phyloP scores from a whole-genome alignment of 1,139 yeast species.

The Kodamaea sp. region DNA sequence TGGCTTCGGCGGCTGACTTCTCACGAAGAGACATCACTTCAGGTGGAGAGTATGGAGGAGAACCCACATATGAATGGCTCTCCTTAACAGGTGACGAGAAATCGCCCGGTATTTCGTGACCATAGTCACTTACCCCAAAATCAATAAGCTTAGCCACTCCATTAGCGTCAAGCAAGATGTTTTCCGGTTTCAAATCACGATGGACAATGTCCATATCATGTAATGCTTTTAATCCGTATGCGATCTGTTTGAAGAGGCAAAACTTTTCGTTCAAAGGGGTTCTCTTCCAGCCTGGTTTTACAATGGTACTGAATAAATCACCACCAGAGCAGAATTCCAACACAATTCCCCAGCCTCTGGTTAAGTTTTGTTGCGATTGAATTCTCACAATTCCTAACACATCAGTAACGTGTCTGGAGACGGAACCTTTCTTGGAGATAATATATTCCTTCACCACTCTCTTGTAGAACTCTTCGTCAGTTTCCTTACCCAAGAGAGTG shows the following conservation, averaged over 20 bases:
- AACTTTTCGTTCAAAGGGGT: constrained; percentile 49
- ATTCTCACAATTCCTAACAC: constrained; percentile 58
- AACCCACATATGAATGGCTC: constrained; percentile 61
- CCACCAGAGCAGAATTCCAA: constrained; percentile 64
- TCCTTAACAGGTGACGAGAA: constrained; percentile 46
- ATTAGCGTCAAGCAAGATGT: constrained; percentile 51
- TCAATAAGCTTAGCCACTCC: constrained; percentile 74
- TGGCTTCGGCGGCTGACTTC: constrained; percentile 34
- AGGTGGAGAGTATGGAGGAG: constrained; percentile 81
- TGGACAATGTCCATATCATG: constrained; percentile 63
- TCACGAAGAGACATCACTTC: constrained; percentile 62
- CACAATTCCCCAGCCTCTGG: constrained; percentile 77
- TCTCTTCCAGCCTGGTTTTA: constrained; percentile 51
- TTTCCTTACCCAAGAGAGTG: constrained; percentile 58
- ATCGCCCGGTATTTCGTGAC: constrained; percentile 58
- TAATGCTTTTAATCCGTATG: constrained; percentile 52
- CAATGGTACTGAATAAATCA: constrained; percentile 48
- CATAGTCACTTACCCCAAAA: constrained; percentile 72
- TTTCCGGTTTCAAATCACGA: constrained; percentile 68
- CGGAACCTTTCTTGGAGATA: constrained; percentile 53
- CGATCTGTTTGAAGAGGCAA: constrained; percentile 63
- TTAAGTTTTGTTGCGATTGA: constrained; percentile 53
- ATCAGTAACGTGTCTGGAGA: constrained; percentile 58
- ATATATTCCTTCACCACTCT: constrained; percentile 66
- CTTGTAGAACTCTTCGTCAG: constrained; percentile 64